These are phyloP conservation scores for Kazachstania africana DNA, from an alignment of 805 yeast species.

Conservation along the genomic window DNA sequence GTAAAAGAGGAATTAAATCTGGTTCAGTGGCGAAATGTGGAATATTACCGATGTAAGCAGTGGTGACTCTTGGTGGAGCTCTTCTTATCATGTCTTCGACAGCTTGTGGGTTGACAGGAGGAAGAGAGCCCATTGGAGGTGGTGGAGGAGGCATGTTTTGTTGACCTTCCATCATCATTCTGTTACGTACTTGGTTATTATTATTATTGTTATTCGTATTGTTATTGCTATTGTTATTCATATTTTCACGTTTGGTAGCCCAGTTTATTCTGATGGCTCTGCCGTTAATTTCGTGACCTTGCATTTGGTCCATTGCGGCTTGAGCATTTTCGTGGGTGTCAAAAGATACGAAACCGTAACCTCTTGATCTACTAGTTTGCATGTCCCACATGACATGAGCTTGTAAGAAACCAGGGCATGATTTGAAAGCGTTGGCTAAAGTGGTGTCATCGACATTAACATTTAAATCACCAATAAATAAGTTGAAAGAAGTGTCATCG, in stretches of 20 bases:
- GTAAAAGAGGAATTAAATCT: constrained; percentile 63
- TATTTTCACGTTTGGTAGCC: constrained; percentile 62
- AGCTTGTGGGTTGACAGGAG: constrained; percentile 37
- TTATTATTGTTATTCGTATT: constrained; percentile 17
- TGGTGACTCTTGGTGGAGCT: constrained; percentile 55
- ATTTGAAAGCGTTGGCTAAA: constrained; percentile 43
- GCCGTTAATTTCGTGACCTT: constrained; percentile 61
- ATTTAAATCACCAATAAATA: constrained; percentile 80
- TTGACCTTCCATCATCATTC: constrained; percentile 4
- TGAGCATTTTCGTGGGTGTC: constrained; percentile 58
- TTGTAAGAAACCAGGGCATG: constrained; percentile 51
- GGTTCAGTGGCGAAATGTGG: constrained; percentile 65
- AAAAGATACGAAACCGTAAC: constrained; percentile 84
- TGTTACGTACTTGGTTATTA: constrained; percentile 14
- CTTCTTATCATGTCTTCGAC: constrained; percentile 66
- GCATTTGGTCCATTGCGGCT: constrained; percentile 57
- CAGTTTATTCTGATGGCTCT: constrained; percentile 76
- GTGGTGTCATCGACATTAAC: constrained; percentile 73
- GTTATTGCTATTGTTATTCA: constrained; percentile 11
- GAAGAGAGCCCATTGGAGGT: constrained; percentile 18
- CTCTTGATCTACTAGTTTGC: constrained; percentile 86
- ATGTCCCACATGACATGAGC: constrained; percentile 97
- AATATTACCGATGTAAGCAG: constrained; percentile 79
- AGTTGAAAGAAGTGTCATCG: constrained; percentile 48
- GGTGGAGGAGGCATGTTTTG: constrained; percentile 13